A percentile compares a stretch with the other conserved stretches of the same genome.
phyloP scores from a whole-genome alignment of 257 asterid genomes.

The Ajuga chamaepitys region DNA sequence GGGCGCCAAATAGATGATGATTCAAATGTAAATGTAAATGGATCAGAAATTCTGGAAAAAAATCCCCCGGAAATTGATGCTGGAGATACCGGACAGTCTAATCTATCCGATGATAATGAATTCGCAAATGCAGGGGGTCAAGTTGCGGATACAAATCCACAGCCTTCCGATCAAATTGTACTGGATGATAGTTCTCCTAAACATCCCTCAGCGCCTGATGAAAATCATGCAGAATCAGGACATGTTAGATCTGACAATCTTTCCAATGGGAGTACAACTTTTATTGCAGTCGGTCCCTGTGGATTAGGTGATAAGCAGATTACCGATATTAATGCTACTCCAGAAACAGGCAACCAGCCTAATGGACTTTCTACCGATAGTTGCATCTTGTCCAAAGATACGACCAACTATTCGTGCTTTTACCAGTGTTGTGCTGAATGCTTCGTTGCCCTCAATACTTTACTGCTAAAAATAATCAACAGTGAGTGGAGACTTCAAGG shows the following conservation, averaged over 20 bases:
- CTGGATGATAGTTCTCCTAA: conserved; percentile 15
- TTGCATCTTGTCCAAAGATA: conserved; percentile 20
- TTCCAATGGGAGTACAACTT: conserved; percentile 39
- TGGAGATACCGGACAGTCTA: conserved; percentile 14
- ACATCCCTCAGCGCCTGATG: conserved; percentile 22
- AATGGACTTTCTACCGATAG: conserved; percentile 10
- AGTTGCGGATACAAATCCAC: conserved; percentile 25
- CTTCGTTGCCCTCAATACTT: conserved; percentile 40
- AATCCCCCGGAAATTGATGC: conserved; percentile 22
- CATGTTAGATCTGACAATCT: conserved; percentile 18
- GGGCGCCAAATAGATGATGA: conserved; percentile 21
- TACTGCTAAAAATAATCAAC: conserved; percentile 32
- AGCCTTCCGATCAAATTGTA: conserved; percentile 17
- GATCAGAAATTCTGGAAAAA: conserved; percentile 22
- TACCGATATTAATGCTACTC: conserved; percentile 10
- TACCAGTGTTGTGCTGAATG: conserved; percentile 72
- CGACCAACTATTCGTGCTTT: conserved; percentile 25
- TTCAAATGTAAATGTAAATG: conserved; percentile 19
- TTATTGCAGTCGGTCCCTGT: conserved; percentile 21
- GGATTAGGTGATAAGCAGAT: conserved; percentile 20
- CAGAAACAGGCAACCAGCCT: conserved; percentile 13
- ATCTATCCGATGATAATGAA: conserved; percentile 17
- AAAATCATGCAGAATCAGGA: conserved; percentile 22
- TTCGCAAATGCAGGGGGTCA: conserved; percentile 16
- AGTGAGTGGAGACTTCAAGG: conserved; percentile 32